Evolutionary conservation across 2,329 filamentous ascomycete species (phyloP), one percentile per base, ranked within the genome.

Genomic region (Periconia digitata): DNA sequence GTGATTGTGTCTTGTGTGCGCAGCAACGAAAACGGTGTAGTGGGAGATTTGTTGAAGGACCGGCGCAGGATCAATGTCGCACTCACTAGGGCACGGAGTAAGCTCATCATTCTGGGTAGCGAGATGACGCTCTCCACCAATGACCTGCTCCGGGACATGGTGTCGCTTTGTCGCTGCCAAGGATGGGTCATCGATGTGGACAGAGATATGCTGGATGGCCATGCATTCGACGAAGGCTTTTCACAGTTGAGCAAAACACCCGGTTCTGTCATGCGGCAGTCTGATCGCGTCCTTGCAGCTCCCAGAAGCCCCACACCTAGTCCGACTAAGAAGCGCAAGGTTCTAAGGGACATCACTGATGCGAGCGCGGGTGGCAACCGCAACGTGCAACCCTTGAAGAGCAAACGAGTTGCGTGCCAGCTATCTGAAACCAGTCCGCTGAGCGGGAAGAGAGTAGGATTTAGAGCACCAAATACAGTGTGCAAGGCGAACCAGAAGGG

Each of bases 61-160:
- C 95, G 91, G 88, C 79, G 94, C 46, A 78, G 94, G 41, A 91
- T 99, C 67, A 99, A 99, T 61, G 94, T 99, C 3, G 94, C 94
- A 0, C 89, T 99, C 55, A 99, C 94, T 3, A 81, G 94, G 22
- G 94, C 94, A 18, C 89, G 92, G 67, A 94, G 88, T 0, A 99
- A 99, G 75, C 75, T 99, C 29, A 78, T 99, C 1, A 87, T 99
- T 12, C 72, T 99, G 0, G 94, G 94, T 8, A 95, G 89, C 69
- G 83, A 83, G 64, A 79, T 78, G 47, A 99, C 94, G 0, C 75
- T 99, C n/a, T 54, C 56, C 0, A 72, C 76, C 17, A 76, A 89
- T 57, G 88, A 91, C 59, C 85, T 97, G 73, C 78, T 99, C 13
- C 82, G 81, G 27, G 80, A 81, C 18, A 90, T 97, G 63, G 80